phyloP scores from a whole-genome alignment of 75 land plant genomes.

The Selaginella moellendorffii region DNA sequence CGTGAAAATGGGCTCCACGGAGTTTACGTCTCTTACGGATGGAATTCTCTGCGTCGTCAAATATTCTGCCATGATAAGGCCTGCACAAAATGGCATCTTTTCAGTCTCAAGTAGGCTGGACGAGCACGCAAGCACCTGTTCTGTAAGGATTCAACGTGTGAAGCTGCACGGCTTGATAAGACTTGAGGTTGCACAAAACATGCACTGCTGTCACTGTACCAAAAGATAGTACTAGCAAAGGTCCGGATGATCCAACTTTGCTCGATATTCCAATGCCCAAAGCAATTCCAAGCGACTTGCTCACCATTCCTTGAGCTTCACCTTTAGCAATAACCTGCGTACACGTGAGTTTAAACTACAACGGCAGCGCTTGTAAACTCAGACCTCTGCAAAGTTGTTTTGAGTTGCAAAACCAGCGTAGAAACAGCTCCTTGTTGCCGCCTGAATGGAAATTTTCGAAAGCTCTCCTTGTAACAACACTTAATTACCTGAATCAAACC shows the following conservation, averaged over 20 bases:
- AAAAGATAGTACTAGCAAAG: constrained; percentile 57
- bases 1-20: constrained; percentile 80
- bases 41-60: constrained; percentile 68
- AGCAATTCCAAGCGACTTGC: constrained; percentile 82
- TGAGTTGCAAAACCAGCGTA: constrained; percentile 97
- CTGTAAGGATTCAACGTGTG: constrained; percentile 96
- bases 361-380: background rate
- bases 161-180: constrained; percentile 84
- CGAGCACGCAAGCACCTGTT: constrained; percentile 43
- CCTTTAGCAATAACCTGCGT: constrained; percentile 95
- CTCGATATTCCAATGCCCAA: constrained; percentile 74
- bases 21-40: constrained; percentile 71
- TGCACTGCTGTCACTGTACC: constrained; percentile 53
- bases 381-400: constrained; percentile 92
- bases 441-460: constrained; percentile 39
- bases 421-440: constrained; percentile 94
- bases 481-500: constrained; percentile 94
- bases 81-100: constrained; percentile 21
- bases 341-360: background rate
- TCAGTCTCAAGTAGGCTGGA: background rate
- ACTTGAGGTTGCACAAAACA: constrained; percentile 82
- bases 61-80: constrained; percentile 84
- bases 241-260: constrained; percentile 55
- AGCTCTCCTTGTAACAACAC: no score
- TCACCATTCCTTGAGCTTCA: constrained; percentile 99